Evolutionary conservation across 2,329 filamentous ascomycete genomes (phyloP).

Genomic region (Chaetomiaceae sp.): DNA sequence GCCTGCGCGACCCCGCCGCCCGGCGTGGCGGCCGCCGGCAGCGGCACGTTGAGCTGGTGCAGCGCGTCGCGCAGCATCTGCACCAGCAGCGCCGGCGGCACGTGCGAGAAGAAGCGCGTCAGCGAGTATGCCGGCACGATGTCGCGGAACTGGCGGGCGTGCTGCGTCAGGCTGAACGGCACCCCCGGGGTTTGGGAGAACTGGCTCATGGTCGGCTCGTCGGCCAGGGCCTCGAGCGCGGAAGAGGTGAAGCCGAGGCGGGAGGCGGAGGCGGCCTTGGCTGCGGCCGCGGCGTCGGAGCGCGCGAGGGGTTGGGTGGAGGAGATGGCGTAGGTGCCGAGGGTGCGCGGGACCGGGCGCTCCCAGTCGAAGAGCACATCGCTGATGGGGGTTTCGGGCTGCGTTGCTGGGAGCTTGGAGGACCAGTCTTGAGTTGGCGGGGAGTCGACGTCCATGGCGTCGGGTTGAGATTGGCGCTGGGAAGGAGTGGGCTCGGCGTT

Average conservation of each 20-base stretch:
- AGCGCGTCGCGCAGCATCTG: slow-evolving; percentile 75
- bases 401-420: slow-evolving; percentile 65
- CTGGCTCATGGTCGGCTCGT: slow-evolving; percentile 81
- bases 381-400: slow-evolving; percentile 70
- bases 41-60: slow-evolving; percentile 77
- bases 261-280: too few species aligned
- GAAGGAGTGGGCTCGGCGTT: slow-evolving; percentile 56
- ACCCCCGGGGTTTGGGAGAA: slow-evolving; percentile 76
- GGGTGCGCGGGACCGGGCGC: slow-evolving; percentile 55
- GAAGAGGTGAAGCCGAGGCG: slow-evolving; percentile 14
- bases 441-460: slow-evolving; percentile 66
- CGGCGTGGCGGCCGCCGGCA: too few species aligned
- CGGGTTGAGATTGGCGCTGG: slow-evolving; percentile 28
- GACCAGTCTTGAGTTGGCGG: slow-evolving; percentile 33
- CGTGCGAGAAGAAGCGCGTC: slow-evolving; percentile 85
- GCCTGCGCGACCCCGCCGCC: too few species aligned
- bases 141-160: slow-evolving; percentile 80
- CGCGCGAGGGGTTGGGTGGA: slow-evolving; percentile 44
- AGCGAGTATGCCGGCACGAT: slow-evolving; percentile 83
- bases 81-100: slow-evolving; percentile 67
- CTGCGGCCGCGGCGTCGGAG: slow-evolving; percentile 30
- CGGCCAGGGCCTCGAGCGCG: slow-evolving; percentile 60
- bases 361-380: slow-evolving; percentile 87
- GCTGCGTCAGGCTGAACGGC: slow-evolving; percentile 79
- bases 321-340: slow-evolving; percentile 38